Evolutionary conservation across 768 basidiomycete genomes (phyloP).

Genomic region (Kwoniella europaea): DNA sequence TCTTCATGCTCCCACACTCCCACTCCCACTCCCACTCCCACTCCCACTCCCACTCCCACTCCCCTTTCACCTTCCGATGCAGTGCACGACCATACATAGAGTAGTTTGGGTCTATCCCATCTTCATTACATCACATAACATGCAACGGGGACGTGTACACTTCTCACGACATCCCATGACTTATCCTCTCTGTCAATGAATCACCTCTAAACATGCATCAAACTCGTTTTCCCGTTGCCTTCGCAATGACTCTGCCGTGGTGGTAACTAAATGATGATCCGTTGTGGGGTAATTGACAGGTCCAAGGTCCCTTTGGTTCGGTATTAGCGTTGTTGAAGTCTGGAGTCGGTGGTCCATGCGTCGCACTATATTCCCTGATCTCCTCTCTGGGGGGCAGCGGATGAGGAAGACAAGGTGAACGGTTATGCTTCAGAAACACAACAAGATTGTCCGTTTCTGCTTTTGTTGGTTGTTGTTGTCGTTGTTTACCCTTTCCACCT

Average conservation of each 20-base stretch:
- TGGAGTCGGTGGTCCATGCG: not conserved
- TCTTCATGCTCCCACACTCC: not conserved
- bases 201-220: not conserved
- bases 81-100: not conserved
- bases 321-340: not conserved
- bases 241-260: not conserved
- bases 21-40: slow-evolving; percentile 1
- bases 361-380: not conserved
- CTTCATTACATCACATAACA: not conserved
- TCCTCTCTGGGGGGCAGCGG: not conserved
- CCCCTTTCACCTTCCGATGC: not conserved
- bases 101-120: not conserved
- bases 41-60: not conserved
- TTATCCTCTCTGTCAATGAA: not conserved
- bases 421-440: not conserved
- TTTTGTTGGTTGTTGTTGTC: not conserved
- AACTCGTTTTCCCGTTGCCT: not conserved
- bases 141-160: not conserved
- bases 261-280: not conserved
- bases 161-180: not conserved
- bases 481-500: not conserved
- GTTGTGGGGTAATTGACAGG: not conserved
- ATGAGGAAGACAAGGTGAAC: not conserved
- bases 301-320: not conserved
- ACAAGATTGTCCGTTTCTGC: not conserved